Conservation (phyloP, 495 filamentous ascomycete species). For the Penicillium goetzii region DNA sequence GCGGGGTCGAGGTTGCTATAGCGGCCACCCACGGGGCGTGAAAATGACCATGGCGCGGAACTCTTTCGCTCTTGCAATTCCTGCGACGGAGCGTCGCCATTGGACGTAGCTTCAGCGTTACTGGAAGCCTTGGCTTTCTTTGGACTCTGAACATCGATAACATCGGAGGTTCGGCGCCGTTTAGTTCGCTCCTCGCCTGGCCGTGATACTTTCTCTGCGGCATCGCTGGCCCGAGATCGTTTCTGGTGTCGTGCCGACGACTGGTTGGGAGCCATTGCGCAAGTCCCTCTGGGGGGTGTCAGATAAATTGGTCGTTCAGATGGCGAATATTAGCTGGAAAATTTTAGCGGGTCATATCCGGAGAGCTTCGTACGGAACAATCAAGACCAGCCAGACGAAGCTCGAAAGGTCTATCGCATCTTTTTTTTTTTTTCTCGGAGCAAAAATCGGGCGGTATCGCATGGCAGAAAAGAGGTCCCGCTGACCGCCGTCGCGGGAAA, state of each 20-base stretch:
- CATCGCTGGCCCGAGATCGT: slow-evolving; percentile 43
- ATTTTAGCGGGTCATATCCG: slow-evolving; percentile 1
- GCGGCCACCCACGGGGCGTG: slow-evolving; percentile 37
- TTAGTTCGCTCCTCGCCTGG: slow-evolving; percentile 36
- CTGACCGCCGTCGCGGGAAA: slow-evolving; percentile 27
- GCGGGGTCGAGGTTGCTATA: slow-evolving; percentile 70
- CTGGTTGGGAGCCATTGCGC: slow-evolving; percentile 28
- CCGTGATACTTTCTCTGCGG: slow-evolving; percentile 28
- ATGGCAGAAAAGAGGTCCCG: slow-evolving; percentile 28
- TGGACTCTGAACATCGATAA: slow-evolving; percentile 7
- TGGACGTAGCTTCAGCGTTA: neutral
- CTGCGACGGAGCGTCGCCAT: slow-evolving; percentile 9
- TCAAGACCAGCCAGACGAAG: neutral
- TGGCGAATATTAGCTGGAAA: neutral
- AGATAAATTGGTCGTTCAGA: neutral
- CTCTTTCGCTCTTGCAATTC: slow-evolving; percentile 17
- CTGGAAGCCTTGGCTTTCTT: slow-evolving; percentile 7
- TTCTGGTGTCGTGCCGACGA: slow-evolving; percentile 37
- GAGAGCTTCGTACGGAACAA: neutral
- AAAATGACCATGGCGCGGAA: slow-evolving; percentile 39
- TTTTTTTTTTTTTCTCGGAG: slow-evolving; percentile 32
- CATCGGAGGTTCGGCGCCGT: slow-evolving; percentile 40
- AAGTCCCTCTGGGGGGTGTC: neutral
- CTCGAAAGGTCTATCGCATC: slow-evolving; percentile 4
- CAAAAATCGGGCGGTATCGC: slow-evolving; percentile 24